Evolutionary conservation across 805 yeast genomes (phyloP).

Genomic region (Candida sithepensis): DNA sequence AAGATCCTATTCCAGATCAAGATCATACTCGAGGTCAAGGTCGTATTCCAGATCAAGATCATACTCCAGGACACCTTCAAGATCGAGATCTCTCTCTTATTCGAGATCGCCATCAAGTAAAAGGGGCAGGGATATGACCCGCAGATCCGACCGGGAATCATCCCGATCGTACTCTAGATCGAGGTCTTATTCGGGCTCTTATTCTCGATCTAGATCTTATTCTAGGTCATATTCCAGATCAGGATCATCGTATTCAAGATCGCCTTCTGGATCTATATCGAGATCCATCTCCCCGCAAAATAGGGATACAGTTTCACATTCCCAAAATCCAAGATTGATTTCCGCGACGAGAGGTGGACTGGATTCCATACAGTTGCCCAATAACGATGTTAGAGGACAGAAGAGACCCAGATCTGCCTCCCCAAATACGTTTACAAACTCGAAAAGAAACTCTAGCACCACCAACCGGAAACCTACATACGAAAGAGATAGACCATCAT

Average conservation of each 20-base stretch:
- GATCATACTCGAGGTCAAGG: constrained; percentile 10
- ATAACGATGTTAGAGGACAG: background rate
- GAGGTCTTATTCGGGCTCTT: constrained; percentile 17
- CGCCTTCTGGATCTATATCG: constrained; percentile 12
- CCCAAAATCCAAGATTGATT: background rate
- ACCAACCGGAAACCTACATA: too few species aligned
- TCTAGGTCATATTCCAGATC: constrained; percentile 5
- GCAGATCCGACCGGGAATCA: background rate
- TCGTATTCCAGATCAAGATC: constrained; percentile 8
- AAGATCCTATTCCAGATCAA: constrained; percentile 16
- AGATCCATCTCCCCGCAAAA: constrained; percentile 2
- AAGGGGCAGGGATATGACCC: background rate
- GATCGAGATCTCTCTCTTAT: constrained; percentile 10
- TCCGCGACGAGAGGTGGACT: background rate
- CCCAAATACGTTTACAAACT: background rate
- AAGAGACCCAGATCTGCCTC: background rate
- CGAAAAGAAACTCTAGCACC: background rate
- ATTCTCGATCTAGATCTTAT: constrained; percentile 11
- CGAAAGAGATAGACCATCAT: background rate
- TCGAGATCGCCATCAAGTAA: constrained; percentile 2
- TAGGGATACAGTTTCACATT: background rate
- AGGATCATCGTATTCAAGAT: background rate
- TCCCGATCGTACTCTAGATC: constrained; percentile 6
- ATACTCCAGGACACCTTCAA: constrained; percentile 13
- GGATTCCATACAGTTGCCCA: too few species aligned